These are phyloP conservation scores for Boletus tylopilopsis DNA, from an alignment of 768 basidiomycete species.

Conservation along the genomic window DNA sequence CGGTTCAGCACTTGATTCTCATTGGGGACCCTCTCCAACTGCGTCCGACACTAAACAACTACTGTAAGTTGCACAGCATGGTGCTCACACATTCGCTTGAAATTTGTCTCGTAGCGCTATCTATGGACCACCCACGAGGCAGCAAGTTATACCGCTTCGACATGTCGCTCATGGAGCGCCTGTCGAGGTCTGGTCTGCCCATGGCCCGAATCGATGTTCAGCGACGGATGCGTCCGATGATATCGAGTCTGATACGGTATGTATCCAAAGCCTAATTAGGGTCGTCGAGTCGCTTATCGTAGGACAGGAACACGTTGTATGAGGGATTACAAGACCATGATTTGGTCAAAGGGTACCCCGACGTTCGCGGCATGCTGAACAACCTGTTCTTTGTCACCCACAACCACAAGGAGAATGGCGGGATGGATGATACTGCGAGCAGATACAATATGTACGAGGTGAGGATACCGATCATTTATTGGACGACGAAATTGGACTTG, in stretches of 20 bases:
- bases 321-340: slow-evolving; percentile 56
- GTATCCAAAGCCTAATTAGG: not conserved
- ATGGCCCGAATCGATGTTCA: slow-evolving; percentile 75
- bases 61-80: slow-evolving; percentile 35
- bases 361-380: slow-evolving; percentile 58
- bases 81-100: not conserved
- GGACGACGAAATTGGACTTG: slow-evolving; percentile 2
- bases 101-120: slow-evolving; percentile 44
- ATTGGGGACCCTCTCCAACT: slow-evolving; percentile 82
- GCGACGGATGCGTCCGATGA: slow-evolving; percentile 69
- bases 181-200: slow-evolving; percentile 49
- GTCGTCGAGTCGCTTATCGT: not conserved
- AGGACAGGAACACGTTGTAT: slow-evolving; percentile 54
- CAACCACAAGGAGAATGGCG: slow-evolving; percentile 54
- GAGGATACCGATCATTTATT: slow-evolving; percentile 35
- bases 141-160: slow-evolving; percentile 59
- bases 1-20: slow-evolving; percentile 69
- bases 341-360: slow-evolving; percentile 45
- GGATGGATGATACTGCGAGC: slow-evolving; percentile 56
- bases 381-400: slow-evolving; percentile 71
- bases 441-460: slow-evolving; percentile 72
- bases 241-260: slow-evolving; percentile 47
- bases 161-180: slow-evolving; percentile 72
- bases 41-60: slow-evolving; percentile 64
- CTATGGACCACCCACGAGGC: slow-evolving; percentile 63